phyloP scores from a whole-genome alignment of 352 stramenopile genomes.

The Globisporangium parvum region DNA sequence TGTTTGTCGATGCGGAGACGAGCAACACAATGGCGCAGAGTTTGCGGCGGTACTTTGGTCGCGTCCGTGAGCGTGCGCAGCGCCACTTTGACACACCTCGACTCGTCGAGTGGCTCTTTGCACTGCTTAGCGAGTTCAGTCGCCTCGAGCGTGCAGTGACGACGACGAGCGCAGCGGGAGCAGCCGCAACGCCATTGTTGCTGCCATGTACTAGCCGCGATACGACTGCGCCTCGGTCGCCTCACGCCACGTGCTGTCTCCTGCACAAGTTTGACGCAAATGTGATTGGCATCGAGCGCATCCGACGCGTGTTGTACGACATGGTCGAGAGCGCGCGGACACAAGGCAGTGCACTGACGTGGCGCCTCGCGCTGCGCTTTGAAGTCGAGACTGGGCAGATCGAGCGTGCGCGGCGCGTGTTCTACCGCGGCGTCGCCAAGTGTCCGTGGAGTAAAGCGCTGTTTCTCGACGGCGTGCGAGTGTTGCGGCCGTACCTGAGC shows the following conservation, averaged over 20 bases:
- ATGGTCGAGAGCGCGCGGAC: conserved; percentile 54
- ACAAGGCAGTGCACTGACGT: conserved; percentile 46
- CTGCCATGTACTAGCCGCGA: neutral
- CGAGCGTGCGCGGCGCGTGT: conserved; percentile 57
- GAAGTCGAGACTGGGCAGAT: conserved; percentile 67
- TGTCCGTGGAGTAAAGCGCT: conserved; percentile 79
- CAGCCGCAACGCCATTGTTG: neutral
- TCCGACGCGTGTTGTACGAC: conserved; percentile 56
- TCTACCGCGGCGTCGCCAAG: conserved; percentile 63
- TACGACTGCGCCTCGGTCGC: neutral
- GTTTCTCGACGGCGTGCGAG: conserved; percentile 56
- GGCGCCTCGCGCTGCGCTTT: conserved; percentile 75
- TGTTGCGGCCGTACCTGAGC: conserved; percentile 63
- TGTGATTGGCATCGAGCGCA: conserved; percentile 36
- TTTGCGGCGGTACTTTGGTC: conserved; percentile 55
- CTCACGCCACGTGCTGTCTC: conserved; percentile 39
- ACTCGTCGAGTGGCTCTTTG: conserved; percentile 72
- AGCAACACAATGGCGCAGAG: conserved; percentile 68
- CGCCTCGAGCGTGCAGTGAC: conserved; percentile 36
- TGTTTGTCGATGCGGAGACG: conserved; percentile 71
- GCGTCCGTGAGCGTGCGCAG: conserved; percentile 30
- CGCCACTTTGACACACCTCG: conserved; percentile 60
- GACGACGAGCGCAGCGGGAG: conserved; percentile 1
- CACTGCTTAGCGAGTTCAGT: conserved; percentile 54
- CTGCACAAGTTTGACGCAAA: conserved; percentile 65